Conservation (phyloP, 1,284 basidiomycete genomes). For the Wallemia ichthyophaga region DNA sequence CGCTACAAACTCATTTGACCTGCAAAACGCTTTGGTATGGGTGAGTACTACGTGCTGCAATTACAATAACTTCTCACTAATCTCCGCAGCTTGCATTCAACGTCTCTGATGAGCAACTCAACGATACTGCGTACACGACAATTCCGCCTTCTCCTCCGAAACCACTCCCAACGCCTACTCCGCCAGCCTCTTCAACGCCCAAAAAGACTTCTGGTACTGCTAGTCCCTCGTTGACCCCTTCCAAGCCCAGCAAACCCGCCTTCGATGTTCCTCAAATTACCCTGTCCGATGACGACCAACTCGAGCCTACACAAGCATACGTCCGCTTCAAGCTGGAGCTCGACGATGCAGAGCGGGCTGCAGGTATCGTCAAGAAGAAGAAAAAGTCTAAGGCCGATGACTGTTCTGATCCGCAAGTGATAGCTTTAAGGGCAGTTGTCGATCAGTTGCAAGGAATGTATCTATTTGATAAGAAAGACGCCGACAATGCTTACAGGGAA, state of each 20-base stretch:
- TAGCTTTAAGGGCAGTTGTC: conserved; percentile 25
- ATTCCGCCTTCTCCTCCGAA: not conserved
- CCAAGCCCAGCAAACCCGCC: not conserved
- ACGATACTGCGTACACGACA: not conserved
- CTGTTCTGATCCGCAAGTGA: conserved; percentile 17
- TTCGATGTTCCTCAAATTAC: not conserved
- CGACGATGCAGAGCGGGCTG: conserved; percentile 2
- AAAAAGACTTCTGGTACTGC: not conserved
- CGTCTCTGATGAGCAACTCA: not conserved
- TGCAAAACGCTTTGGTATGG: conserved; percentile 82
- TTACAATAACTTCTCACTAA: not conserved
- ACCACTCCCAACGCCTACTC: not conserved
- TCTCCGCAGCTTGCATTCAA: conserved; percentile 4
- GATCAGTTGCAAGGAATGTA: conserved; percentile 31
- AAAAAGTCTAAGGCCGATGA: conserved; percentile 14
- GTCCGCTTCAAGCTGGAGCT: conserved; percentile 23
- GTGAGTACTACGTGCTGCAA: conserved; percentile 20
- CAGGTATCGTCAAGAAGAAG: conserved; percentile 12
- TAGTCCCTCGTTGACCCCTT: not conserved
- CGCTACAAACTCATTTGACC: conserved; percentile 31
- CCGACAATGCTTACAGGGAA: conserved; percentile 23
- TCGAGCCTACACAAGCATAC: conserved; percentile 19
- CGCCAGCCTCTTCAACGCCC: not conserved
- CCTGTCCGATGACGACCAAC: conserved; percentile 24
- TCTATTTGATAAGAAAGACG: conserved; percentile 41